Conservation (phyloP, 129 eudicot species). For the Dittrichia graveolens region DNA sequence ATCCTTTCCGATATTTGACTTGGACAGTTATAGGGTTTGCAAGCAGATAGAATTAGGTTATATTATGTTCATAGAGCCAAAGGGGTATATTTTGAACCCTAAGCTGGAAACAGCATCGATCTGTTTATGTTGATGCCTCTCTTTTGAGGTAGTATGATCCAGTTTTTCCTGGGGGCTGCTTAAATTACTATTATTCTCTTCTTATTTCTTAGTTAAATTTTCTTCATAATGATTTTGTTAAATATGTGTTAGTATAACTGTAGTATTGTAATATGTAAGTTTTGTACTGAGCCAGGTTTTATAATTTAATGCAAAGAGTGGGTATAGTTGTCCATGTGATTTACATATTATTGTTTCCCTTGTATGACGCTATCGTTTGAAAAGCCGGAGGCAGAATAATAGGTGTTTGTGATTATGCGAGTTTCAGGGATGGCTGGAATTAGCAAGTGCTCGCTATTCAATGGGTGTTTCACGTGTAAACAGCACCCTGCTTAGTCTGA, state of each 20-base stretch:
- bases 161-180: too few relatives aligned
- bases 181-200: too few relatives aligned
- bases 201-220: too few relatives aligned
- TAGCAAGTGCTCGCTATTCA: slow-evolving; percentile 87
- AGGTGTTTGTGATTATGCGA: slow-evolving; percentile 3
- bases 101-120: too few relatives aligned
- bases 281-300: too few relatives aligned
- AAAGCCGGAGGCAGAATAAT: background rate
- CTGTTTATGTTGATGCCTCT: too few relatives aligned
- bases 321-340: background rate
- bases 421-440: slow-evolving; percentile 83
- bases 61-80: background rate
- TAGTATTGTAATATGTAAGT: too few relatives aligned
- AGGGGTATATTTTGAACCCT: background rate
- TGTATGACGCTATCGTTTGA: background rate
- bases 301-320: background rate
- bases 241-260: too few relatives aligned
- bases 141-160: too few relatives aligned
- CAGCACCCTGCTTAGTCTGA: slow-evolving; percentile 66
- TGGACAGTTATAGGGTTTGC: slow-evolving; percentile 3
- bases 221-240: too few relatives aligned
- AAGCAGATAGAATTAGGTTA: slow-evolving; percentile 18
- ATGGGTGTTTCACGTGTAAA: slow-evolving; percentile 88
- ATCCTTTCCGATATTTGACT: background rate
- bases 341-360: background rate